A percentile compares a stretch with the other conserved stretches of the same genome.
These are phyloP conservation scores for Schizosaccharomyces cryophilus DNA, from an alignment of 805 yeast species.

Conservation along the genomic window DNA sequence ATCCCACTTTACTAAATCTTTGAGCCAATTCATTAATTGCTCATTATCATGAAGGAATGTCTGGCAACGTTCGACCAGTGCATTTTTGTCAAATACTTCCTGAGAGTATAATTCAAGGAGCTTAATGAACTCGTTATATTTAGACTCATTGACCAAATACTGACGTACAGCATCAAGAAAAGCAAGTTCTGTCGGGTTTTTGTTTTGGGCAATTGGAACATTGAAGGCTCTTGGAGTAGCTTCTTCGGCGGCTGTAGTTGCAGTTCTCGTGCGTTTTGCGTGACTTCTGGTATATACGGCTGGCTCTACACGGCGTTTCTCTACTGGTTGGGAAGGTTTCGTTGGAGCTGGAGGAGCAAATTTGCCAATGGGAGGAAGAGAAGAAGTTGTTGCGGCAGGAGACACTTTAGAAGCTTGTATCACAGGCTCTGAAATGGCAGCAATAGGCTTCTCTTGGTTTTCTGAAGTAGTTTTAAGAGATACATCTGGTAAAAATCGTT, in stretches of 20 bases:
- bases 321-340: conserved; percentile 11
- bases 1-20: conserved; percentile 68
- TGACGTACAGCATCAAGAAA: conserved; percentile 85
- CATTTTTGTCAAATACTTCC: conserved; percentile 62
- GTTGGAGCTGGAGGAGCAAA: conserved; percentile 36
- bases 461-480: conserved; percentile 9
- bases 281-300: conserved; percentile 21
- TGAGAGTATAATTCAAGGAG: conserved; percentile 69
- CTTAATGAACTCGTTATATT: conserved; percentile 80
- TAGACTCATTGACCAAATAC: conserved; percentile 64
- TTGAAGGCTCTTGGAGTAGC: not conserved
- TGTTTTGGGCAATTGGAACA: not conserved
- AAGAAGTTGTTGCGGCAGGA: conserved; percentile 13
- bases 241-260: conserved; percentile 12
- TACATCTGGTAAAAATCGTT: conserved; percentile 72
- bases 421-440: not conserved
- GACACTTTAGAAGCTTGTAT: conserved; percentile 5
- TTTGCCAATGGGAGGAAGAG: conserved; percentile 72
- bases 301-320: conserved; percentile 4
- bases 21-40: conserved; percentile 77
- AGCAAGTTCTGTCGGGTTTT: conserved; percentile 46
- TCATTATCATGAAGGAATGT: conserved; percentile 60
- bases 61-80: conserved; percentile 62
- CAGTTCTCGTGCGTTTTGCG: conserved; percentile 58
- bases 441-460: conserved; percentile 9